Evolutionary conservation across 495 filamentous ascomycete species (phyloP).

Genomic region (Lindgomyces ingoldianus): DNA sequence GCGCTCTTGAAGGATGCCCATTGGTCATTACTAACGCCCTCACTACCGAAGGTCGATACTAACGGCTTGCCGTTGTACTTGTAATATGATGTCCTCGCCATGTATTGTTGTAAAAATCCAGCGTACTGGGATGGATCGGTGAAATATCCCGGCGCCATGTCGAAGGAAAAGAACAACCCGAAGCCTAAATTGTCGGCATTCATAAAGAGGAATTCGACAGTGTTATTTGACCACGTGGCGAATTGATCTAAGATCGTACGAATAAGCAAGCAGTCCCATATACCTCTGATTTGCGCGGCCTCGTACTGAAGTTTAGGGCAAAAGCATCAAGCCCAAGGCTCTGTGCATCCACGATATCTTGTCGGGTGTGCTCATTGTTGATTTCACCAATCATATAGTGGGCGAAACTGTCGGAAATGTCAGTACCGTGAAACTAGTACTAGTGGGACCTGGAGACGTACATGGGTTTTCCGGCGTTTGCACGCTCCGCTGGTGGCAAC

Average conservation of each 20-base stretch:
- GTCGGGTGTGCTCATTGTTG: slow-evolving; percentile 18
- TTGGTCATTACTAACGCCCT: slow-evolving; percentile 1
- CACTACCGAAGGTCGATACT: slow-evolving; percentile 27
- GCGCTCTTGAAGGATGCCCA: slow-evolving; percentile 19
- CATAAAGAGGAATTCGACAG: slow-evolving; percentile 21
- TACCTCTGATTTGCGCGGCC: background rate
- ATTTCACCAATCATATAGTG: slow-evolving; percentile 33
- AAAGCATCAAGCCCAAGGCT: slow-evolving; percentile 22
- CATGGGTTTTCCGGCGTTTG: slow-evolving; percentile 18
- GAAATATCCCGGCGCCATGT: slow-evolving; percentile 13
- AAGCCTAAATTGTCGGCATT: slow-evolving; percentile 26
- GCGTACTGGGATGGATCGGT: slow-evolving; percentile 11
- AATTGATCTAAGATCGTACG: no score
- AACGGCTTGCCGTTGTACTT: slow-evolving; percentile 21
- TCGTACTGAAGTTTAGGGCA: slow-evolving; percentile 25
- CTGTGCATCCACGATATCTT: slow-evolving; percentile 26
- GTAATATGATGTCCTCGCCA: slow-evolving; percentile 17
- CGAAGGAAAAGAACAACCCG: slow-evolving; percentile 29
- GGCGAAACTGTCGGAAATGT: slow-evolving; percentile 16
- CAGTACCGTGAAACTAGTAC: background rate
- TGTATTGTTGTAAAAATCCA: slow-evolving; percentile 7
- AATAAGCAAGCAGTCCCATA: no score
- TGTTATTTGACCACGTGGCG: slow-evolving; percentile 9
- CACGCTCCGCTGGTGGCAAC: no score
- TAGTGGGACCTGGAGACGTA: background rate